These are phyloP conservation scores for Bauhinia variegata DNA, from an alignment of 306 rosid species.

Conservation along the genomic window DNA sequence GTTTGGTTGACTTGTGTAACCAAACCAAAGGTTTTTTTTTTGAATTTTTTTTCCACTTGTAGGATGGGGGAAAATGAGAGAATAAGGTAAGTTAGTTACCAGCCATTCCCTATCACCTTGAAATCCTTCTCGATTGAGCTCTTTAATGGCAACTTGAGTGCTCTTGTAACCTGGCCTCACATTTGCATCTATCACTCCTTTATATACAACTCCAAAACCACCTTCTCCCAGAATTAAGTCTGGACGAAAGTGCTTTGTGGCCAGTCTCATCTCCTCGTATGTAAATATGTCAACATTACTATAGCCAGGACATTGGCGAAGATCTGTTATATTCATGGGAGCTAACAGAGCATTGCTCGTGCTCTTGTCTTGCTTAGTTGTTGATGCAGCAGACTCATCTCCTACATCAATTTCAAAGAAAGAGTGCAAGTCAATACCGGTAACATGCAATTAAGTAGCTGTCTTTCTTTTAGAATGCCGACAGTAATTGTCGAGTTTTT, in stretches of 20 bases:
- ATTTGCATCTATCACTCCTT: slow-evolving; percentile 75
- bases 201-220: slow-evolving; percentile 95
- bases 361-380: neutral
- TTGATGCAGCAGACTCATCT: neutral
- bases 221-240: slow-evolving; percentile 91
- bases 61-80: neutral
- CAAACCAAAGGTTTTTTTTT: neutral
- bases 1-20: neutral
- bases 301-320: slow-evolving; percentile 67
- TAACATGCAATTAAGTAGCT: neutral
- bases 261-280: slow-evolving; percentile 71
- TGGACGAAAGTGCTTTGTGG: slow-evolving; percentile 82
- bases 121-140: slow-evolving; percentile 93
- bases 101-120: slow-evolving; percentile 99
- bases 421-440: neutral
- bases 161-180: slow-evolving; percentile 65
- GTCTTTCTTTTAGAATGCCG: neutral
- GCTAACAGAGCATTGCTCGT: slow-evolving; percentile 37
- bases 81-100: slow-evolving; percentile 45
- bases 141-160: slow-evolving; percentile 87
- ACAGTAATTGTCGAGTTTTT: neutral
- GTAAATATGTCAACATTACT: slow-evolving; percentile 73
- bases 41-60: no score
- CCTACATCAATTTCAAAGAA: slow-evolving; percentile 7
- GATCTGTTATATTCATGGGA: slow-evolving; percentile 70